Evolutionary conservation across 208 protist genomes (phyloP).

Genomic region (Leishmania gerbilli): DNA sequence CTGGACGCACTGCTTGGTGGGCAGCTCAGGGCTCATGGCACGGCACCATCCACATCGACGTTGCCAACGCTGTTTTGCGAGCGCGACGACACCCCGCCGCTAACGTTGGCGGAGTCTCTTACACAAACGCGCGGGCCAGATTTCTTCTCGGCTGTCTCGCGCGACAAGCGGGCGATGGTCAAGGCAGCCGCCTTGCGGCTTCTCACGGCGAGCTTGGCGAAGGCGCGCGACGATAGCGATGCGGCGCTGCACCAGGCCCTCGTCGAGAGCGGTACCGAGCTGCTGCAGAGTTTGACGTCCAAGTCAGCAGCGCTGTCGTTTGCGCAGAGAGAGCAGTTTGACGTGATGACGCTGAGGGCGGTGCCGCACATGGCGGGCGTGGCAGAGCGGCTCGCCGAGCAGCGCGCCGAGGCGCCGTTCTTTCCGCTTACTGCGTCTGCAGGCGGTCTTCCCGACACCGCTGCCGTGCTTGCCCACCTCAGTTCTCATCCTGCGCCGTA

Average conservation of each 20-base stretch:
- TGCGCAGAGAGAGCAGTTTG: constrained; percentile 43
- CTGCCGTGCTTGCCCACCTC: constrained; percentile 20
- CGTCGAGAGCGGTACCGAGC: constrained; percentile 66
- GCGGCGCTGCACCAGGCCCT: constrained; percentile 43
- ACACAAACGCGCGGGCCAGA: constrained; percentile 48
- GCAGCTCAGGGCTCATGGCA: constrained; percentile 9
- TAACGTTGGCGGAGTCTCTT: constrained; percentile 14
- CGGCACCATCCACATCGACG: not conserved
- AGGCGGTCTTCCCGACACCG: constrained; percentile 21
- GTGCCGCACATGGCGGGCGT: constrained; percentile 42
- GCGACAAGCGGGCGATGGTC: constrained; percentile 37
- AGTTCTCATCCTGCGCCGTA: constrained; percentile 23
- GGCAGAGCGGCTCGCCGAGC: constrained; percentile 40
- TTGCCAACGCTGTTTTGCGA: constrained; percentile 18
- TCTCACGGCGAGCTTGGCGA: constrained; percentile 41
- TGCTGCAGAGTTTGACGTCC: constrained; percentile 52
- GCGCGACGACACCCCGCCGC: constrained; percentile 34
- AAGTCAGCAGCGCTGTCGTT: constrained; percentile 47
- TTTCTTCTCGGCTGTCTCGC: constrained; percentile 82
- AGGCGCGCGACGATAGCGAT: constrained; percentile 23
- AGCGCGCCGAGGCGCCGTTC: constrained; percentile 12
- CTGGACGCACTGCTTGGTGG: constrained; percentile 36
- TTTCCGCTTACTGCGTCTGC: constrained; percentile 14
- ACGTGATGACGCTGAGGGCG: constrained; percentile 37
- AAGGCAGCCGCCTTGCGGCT: constrained; percentile 40